A percentile compares a stretch with the other conserved stretches of the same genome.
These are phyloP conservation scores for Geosmithia flava DNA, from an alignment of 2,329 filamentous ascomycete species.

Conservation along the genomic window DNA sequence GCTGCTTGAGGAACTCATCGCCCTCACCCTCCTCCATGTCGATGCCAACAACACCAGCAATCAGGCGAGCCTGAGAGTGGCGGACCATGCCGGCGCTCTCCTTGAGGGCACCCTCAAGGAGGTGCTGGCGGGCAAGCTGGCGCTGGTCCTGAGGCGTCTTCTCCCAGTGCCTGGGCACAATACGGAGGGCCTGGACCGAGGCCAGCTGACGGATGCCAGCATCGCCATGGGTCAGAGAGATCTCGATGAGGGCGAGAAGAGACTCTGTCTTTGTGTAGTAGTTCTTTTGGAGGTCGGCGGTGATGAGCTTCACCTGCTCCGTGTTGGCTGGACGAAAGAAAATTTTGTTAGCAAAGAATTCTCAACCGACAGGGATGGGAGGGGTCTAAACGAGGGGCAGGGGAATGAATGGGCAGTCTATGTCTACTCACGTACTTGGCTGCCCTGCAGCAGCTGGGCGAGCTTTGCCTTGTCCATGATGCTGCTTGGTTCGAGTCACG, in stretches of 20 bases:
- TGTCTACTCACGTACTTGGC: conserved; percentile 64
- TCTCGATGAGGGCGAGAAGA: conserved; percentile 75
- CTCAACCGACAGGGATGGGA: not conserved
- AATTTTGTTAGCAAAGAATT: not conserved
- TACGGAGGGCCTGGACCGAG: conserved; percentile 75
- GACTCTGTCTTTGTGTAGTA: conserved; percentile 83
- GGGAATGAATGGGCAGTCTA: conserved; percentile 1
- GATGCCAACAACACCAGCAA: conserved; percentile 73
- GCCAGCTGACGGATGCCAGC: conserved; percentile 74
- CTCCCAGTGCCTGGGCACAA: conserved; percentile 79
- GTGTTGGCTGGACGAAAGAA: conserved; percentile 57
- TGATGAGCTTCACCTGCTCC: conserved; percentile 79
- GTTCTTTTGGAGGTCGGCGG: conserved; percentile 79
- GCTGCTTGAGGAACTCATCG: conserved; percentile 68
- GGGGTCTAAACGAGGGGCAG: conserved; percentile 1
- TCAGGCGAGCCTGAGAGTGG: conserved; percentile 77
- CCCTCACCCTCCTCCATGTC: conserved; percentile 67
- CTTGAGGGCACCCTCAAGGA: conserved; percentile 72
- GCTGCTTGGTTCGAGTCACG: not conserved
- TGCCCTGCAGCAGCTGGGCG: conserved; percentile 73
- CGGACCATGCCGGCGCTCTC: conserved; percentile 67
- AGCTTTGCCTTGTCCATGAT: conserved; percentile 55
- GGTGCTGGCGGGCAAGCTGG: conserved; percentile 63
- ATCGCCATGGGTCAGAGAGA: conserved; percentile 68
- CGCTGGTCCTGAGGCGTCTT: conserved; percentile 64